Evolutionary conservation across 2,329 filamentous ascomycete genomes (phyloP).

Genomic region (Didymella pinodella): DNA sequence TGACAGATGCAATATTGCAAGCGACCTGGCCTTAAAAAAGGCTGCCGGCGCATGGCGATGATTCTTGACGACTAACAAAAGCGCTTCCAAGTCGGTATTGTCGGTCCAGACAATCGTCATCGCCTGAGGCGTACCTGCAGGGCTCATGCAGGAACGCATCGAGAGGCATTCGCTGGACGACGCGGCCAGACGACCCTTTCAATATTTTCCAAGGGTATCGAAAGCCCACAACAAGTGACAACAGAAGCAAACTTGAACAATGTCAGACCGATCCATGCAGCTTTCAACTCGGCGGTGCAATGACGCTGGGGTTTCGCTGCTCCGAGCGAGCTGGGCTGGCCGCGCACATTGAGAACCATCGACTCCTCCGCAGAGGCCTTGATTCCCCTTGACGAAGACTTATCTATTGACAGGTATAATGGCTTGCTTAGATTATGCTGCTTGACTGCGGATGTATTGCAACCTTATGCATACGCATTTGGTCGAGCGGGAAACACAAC

Average conservation of each 20-base stretch:
- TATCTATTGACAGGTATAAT: not conserved
- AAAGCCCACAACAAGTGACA: not conserved
- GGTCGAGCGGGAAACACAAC: not conserved
- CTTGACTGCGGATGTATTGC: not conserved
- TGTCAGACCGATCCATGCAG: not conserved
- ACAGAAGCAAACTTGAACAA: not conserved
- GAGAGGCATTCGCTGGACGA: not conserved
- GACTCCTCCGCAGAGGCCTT: not conserved
- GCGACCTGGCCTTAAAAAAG: not conserved
- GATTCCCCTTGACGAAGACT: not conserved
- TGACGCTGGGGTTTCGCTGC: not conserved
- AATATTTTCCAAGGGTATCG: not conserved
- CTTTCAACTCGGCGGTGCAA: not conserved
- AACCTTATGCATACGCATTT: not conserved
- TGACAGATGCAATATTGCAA: not conserved
- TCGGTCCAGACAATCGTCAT: not conserved
- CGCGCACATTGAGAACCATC: not conserved
- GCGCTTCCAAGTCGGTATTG: not conserved
- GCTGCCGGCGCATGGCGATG: not conserved
- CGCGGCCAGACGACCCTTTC: not conserved
- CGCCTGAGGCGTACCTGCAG: not conserved
- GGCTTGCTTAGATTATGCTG: no score
- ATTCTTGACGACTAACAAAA: not conserved
- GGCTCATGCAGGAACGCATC: not conserved
- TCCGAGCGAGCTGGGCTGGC: not conserved